phyloP scores from a whole-genome alignment of 1,284 basidiomycete genomes.

The Gymnopus androsaceus region DNA sequence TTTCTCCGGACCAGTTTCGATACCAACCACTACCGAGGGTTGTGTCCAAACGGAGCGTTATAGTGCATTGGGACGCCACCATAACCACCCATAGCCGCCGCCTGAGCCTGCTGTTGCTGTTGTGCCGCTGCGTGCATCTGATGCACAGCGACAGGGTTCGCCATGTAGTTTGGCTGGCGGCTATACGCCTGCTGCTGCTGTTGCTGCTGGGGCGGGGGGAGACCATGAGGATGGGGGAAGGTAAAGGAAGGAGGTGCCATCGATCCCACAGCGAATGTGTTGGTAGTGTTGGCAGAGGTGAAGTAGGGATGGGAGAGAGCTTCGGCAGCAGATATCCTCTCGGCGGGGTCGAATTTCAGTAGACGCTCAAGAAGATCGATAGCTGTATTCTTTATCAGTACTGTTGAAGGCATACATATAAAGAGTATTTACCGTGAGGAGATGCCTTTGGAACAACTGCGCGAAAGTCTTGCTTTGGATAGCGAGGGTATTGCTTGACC shows the following conservation, averaged over 20 bases:
- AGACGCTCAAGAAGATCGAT: constrained; percentile 94
- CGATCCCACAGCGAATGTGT: constrained; percentile 49
- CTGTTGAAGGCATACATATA: constrained; percentile 5
- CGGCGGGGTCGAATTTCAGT: constrained; percentile 94
- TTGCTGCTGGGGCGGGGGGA: constrained; percentile 45
- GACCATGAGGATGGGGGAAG: constrained; percentile 63
- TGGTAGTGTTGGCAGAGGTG: constrained; percentile 53
- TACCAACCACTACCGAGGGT: constrained; percentile 5
- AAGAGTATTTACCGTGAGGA: constrained; percentile 66
- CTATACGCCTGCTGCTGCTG: constrained; percentile 45
- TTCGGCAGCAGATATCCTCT: constrained; percentile 90
- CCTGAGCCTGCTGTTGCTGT: constrained; percentile 19
- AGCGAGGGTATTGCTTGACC: constrained; percentile 86
- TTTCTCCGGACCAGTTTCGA: not conserved
- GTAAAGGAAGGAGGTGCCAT: constrained; percentile 73
- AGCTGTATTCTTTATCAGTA: constrained; percentile 47
- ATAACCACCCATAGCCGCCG: constrained; percentile 14
- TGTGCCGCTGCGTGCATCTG: constrained; percentile 32
- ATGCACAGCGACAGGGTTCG: constrained; percentile 40
- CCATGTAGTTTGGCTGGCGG: constrained; percentile 30
- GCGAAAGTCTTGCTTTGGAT: constrained; percentile 88
- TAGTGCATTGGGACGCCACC: constrained; percentile 16
- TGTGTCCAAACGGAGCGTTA: constrained; percentile 12
- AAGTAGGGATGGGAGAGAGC: constrained; percentile 96
- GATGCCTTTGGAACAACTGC: constrained; percentile 93